Base-by-base conservation (phyloP, 2,329 filamentous ascomycete genomes). In the Xylogone sp. region DNA sequence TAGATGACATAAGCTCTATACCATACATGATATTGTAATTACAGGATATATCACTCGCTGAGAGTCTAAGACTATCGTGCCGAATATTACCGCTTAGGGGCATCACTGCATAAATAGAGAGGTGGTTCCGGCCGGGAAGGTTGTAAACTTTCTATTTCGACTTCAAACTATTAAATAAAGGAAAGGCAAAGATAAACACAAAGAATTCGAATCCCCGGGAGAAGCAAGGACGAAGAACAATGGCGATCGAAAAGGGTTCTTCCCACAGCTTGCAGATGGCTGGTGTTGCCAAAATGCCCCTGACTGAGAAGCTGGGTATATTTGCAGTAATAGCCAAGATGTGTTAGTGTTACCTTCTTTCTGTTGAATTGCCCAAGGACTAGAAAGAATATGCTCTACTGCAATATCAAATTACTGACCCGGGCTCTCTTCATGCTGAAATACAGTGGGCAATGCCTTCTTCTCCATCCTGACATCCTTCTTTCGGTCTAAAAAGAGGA, bases 281-380 rank as follows among this genome's bases (percentile, higher is more conserved):
- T 3, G 56, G 55, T 8, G 43, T 31, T 5, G 52, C 45, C 2
- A 31, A 48, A 5, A 29, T 62, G 16, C 55, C 56, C 0, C 12
- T 59, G 1, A n/a, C 52, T 1, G 61, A 64, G 53, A 63, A 61
- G 49, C 45, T 62, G n/a, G 57, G 58, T 31, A 39, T 56, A 0
- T 21, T 61, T 9, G 55, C 57, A 9, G 57, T 46, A 2, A 16
- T 57, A 7, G 27, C 58, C 3, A 49, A 44, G 12, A 43, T 59
- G 24, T 43, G 62, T 63, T 51, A 13, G 56, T 50, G 9, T 21
- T 39, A 9, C 18, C 43, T 13, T 9, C 10, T 48, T 27, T 47
- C n/a, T 22, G 45, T 10, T 24, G 12, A 10, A 42, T 31, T 22
- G 8, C 29, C 27, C 20, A n/a, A n/a, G n/a, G n/a, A n/a, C n/a